Percentiles rank a stretch among this genome's conserved stretches.
phyloP scores from a whole-genome alignment of 176 grass and related monocot species.

The Oryza officinalis region DNA sequence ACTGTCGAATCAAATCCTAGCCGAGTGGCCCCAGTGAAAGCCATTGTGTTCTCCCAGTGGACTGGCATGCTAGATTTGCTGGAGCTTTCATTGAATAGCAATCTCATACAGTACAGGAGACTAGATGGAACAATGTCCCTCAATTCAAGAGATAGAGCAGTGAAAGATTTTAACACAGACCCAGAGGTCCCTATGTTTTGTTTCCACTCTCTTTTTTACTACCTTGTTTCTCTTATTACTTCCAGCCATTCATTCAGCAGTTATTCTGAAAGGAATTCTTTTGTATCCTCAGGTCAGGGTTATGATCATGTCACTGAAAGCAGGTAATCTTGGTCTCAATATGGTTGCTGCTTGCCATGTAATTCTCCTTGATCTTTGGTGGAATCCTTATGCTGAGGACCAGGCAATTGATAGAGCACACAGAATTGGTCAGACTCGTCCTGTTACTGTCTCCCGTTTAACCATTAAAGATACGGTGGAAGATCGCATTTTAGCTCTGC shows the following conservation, averaged over 20 bases:
- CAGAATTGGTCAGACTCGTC: constrained; percentile 83
- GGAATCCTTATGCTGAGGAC: constrained; percentile 90
- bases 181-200: constrained; percentile 66
- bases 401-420: constrained; percentile 91
- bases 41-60: constrained; percentile 98
- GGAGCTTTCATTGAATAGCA: constrained; percentile 74
- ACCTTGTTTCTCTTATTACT: constrained; percentile 17
- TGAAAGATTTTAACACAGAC: constrained; percentile 95
- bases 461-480: constrained; percentile 82
- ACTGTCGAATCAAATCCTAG: constrained; percentile 44
- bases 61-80: constrained; percentile 97
- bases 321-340: constrained; percentile 86
- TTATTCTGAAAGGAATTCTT: neutral
- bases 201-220: neutral
- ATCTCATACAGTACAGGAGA: constrained; percentile 93
- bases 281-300: constrained; percentile 69
- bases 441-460: constrained; percentile 77
- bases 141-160: constrained; percentile 71
- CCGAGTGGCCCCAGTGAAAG: constrained; percentile 62
- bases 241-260: neutral
- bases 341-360: constrained; percentile 95
- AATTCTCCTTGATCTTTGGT: constrained; percentile 97
- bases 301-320: constrained; percentile 97
- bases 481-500: constrained; percentile 91
- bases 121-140: constrained; percentile 96